Conservation (phyloP, 768 basidiomycete genomes). For the Naganishia vaughanmartiniae region DNA sequence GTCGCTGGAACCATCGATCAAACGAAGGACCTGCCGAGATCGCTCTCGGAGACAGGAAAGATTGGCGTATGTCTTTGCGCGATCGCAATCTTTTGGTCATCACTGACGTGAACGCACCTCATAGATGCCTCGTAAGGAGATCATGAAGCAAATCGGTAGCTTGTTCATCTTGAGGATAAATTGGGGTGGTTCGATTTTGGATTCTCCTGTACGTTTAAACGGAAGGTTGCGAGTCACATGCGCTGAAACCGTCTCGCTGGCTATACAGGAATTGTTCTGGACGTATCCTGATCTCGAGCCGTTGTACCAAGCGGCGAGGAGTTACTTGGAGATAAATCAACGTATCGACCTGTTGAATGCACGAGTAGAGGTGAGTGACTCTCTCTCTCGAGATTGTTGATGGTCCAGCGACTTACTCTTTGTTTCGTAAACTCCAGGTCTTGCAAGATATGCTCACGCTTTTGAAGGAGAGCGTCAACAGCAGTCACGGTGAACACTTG, state of each 20-base stretch:
- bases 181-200: constrained; percentile 93
- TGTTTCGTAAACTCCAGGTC: constrained; percentile 59
- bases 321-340: constrained; percentile 91
- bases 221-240: constrained; percentile 24
- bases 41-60: constrained; percentile 89
- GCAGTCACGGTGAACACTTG: constrained; percentile 80
- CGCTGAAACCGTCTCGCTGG: constrained; percentile 12
- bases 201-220: constrained; percentile 72
- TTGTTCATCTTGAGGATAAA: constrained; percentile 89
- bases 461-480: constrained; percentile 89
- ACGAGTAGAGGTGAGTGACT: constrained; percentile 71
- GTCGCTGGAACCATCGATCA: constrained; percentile 92
- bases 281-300: constrained; percentile 94
- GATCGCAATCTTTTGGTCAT: constrained; percentile 17
- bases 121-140: constrained; percentile 63
- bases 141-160: constrained; percentile 96
- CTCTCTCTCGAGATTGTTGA: constrained; percentile 2
- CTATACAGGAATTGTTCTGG: constrained; percentile 83
- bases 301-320: constrained; percentile 85
- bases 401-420: constrained; percentile 1
- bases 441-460: constrained; percentile 95
- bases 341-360: constrained; percentile 89
- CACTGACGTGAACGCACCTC: constrained; percentile 11
- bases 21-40: constrained; percentile 91
- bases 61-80: constrained; percentile 61